Evolutionary conservation across 2,329 filamentous ascomycete genomes (phyloP), one percentile per base, ranked within the genome.

Genomic region (Talaromyces atroroseus): DNA sequence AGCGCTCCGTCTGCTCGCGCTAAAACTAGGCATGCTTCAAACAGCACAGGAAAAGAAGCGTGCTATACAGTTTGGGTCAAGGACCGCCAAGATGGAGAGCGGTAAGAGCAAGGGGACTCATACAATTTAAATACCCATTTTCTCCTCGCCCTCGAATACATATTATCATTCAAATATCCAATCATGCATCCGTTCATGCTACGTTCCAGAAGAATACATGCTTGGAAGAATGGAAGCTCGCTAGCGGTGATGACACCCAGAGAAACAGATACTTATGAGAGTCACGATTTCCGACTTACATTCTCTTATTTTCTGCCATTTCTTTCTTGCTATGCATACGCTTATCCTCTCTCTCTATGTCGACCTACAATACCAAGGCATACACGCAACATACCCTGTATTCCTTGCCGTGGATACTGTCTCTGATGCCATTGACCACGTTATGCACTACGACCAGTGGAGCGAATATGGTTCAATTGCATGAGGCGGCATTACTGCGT

Each of bases 21-120:
- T 85, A 70, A 80, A 84, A 29, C 73, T 96, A 36, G 88, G 86
- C 2, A 86, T 97, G 82, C 70, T 70, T 2, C 74, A 73, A 5
- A 89, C 91, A 1, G 86, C 92, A 4, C 75, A 76, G n/a, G 92
- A 97, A 73, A 96, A 94, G 80, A 99, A 99, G 74, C 81, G 92
- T 66, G 92, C 92, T 18, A 91, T 92, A 57, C 89, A 94, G 71
- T 94, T 94, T 66, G 89, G 89, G 14, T 84, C 89, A 2, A 79
- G 88, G 62, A 92, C 89, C 3, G 89, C 89, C 14, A 94, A 92
- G 75, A 92, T 92, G 85, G 86, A 90, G 67, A 73, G 66, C 48
- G 74, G 77, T 38, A 83, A 78, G 65, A 81, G 81, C 12, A 90
- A 87, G 65, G 88, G 88, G 0, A 90, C 88, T 3, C 81, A 84